Conservation (phyloP, 2,329 filamentous ascomycete genomes). For the Fusarium palustre region DNA sequence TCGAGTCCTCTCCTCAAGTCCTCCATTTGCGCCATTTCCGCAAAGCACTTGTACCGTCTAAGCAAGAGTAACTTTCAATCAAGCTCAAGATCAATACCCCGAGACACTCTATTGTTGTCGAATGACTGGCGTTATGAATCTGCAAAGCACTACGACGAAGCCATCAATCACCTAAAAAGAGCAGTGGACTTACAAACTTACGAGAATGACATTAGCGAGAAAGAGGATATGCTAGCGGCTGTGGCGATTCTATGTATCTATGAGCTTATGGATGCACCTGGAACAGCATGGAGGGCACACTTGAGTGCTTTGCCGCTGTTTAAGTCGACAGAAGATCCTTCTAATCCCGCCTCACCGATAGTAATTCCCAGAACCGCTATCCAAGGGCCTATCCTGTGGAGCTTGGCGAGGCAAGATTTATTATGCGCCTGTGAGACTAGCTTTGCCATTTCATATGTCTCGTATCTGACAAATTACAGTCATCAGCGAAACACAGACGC, state of each 20-base stretch:
- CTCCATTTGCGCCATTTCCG: constrained; percentile 37
- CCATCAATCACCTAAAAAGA: constrained; percentile 30
- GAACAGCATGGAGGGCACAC: constrained; percentile 72
- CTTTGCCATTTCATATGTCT: accelerated
- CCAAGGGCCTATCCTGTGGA: constrained; percentile 43
- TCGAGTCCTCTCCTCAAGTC: constrained; percentile 32
- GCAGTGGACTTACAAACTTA: constrained; percentile 48
- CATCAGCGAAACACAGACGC: constrained; percentile 45
- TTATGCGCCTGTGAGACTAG: constrained; percentile 36
- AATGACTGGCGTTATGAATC: constrained; percentile 42
- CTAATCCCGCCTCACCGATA: constrained; percentile 12
- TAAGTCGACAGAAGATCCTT: constrained; percentile 56
- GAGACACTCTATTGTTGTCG: neutral
- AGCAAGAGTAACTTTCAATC: neutral
- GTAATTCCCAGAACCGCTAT: constrained; percentile 39
- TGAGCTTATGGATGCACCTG: constrained; percentile 74
- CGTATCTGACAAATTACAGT: constrained; percentile 1
- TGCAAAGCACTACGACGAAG: constrained; percentile 41
- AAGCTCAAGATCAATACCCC: accelerated
- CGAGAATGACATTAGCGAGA: constrained; percentile 52
- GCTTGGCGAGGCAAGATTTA: constrained; percentile 38
- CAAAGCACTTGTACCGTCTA: constrained; percentile 33
- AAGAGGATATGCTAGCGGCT: constrained; percentile 67
- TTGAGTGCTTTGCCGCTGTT: constrained; percentile 74
- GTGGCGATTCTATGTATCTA: constrained; percentile 76